Percentiles rank a stretch among this genome's conserved stretches.
Evolutionary conservation across 1,284 basidiomycete species (phyloP).

Genomic region (Pisolithus thermaeus): DNA sequence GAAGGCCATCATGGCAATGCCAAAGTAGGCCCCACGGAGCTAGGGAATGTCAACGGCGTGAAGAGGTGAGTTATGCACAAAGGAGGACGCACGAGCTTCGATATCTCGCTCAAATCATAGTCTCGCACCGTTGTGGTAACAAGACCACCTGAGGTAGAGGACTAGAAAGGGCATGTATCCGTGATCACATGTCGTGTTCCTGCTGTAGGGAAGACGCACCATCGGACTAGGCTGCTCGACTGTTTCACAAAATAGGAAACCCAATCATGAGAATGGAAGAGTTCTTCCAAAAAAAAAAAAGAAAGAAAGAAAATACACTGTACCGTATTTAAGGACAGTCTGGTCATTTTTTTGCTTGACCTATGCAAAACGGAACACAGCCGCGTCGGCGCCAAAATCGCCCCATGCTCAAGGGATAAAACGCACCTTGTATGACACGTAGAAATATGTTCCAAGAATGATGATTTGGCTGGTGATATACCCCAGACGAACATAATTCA

Average conservation of each 20-base stretch:
- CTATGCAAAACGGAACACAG: slow-evolving; percentile 33
- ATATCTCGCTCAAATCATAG: slow-evolving; percentile 86
- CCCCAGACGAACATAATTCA: slow-evolving; percentile 79
- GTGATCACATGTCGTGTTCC: slow-evolving; percentile 3
- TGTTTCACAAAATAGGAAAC: slow-evolving; percentile 19
- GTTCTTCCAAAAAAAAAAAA: too few relatives aligned
- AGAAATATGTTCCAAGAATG: slow-evolving; percentile 74
- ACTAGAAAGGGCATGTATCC: slow-evolving; percentile 32
- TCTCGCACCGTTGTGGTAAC: slow-evolving; percentile 91
- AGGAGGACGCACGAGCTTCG: slow-evolving; percentile 66
- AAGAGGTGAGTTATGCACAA: neutral
- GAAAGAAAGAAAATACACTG: slow-evolving; percentile 23
- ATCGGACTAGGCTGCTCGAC: slow-evolving; percentile 59
- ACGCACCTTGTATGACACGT: slow-evolving; percentile 55
- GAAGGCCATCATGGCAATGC: slow-evolving; percentile 83
- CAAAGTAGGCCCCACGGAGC: slow-evolving; percentile 72
- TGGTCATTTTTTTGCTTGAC: slow-evolving; percentile 94
- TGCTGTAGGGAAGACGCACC: slow-evolving; percentile 34
- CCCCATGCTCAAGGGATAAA: slow-evolving; percentile 11
- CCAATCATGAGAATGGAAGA: neutral
- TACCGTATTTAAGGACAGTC: slow-evolving; percentile 91
- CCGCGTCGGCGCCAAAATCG: neutral
- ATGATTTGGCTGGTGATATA: slow-evolving; percentile 76
- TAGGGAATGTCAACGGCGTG: slow-evolving; percentile 18
- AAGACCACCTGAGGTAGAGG: slow-evolving; percentile 70